Evolutionary conservation across 2,329 filamentous ascomycete genomes (phyloP).

Genomic region (Sphaerulina musiva): DNA sequence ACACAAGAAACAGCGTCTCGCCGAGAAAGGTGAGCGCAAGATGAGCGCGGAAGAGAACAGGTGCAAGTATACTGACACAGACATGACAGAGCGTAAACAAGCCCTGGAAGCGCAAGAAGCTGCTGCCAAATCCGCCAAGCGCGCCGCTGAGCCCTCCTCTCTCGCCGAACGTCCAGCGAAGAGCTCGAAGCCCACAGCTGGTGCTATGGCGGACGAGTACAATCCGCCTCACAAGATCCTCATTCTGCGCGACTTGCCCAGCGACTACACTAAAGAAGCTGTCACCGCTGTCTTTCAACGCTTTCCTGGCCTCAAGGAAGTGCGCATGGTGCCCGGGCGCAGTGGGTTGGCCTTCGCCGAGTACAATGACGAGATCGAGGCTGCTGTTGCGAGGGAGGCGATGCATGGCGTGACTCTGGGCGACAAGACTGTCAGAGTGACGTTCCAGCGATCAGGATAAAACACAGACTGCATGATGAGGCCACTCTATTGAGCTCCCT

Average conservation of each 20-base stretch:
- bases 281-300: conserved; percentile 75
- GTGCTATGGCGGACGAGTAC: conserved; percentile 93
- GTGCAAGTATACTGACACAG: conserved; percentile 33
- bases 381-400: conserved; percentile 89
- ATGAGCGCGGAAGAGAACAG: conserved; percentile 36
- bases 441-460: conserved; percentile 77
- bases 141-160: conserved; percentile 48
- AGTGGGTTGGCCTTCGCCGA: conserved; percentile 93
- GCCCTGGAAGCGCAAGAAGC: conserved; percentile 73
- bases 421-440: conserved; percentile 81
- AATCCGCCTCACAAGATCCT: conserved; percentile 95
- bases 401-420: conserved; percentile 78
- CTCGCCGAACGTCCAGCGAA: conserved; percentile 56
- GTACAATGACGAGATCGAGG: conserved; percentile 83
- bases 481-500: too few species aligned
- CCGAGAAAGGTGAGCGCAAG: conserved; percentile 68
- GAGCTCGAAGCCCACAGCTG: conserved; percentile 60
- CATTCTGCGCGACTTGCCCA: conserved; percentile 86
- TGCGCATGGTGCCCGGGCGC: conserved; percentile 77
- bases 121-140: conserved; percentile 42
- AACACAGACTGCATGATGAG: too few species aligned
- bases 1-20: conserved; percentile 76
- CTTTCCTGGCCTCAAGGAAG: conserved; percentile 91
- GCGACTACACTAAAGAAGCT: conserved; percentile 73
- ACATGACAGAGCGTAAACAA: conserved; percentile 62